phyloP scores from a whole-genome alignment of 1,284 basidiomycete genomes.

The Sporisorium graminicola region DNA sequence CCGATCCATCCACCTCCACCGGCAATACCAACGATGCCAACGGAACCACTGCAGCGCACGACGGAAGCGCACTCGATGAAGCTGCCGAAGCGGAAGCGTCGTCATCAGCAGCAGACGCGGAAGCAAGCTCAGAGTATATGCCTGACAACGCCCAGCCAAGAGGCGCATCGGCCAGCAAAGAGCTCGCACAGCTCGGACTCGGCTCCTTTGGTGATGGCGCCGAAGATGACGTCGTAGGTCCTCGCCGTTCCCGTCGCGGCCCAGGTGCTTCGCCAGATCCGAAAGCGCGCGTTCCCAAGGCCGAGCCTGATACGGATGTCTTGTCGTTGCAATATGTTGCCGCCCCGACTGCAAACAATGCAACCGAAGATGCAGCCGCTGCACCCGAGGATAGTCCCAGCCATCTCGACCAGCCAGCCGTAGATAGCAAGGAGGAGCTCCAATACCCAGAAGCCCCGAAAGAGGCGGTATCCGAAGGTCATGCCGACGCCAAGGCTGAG shows the following conservation, averaged over 20 bases:
- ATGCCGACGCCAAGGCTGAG: slow-evolving; percentile 16
- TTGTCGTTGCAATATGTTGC: slow-evolving; percentile 17
- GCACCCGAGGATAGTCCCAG: neutral
- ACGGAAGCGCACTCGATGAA: neutral
- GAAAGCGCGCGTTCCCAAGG: slow-evolving; percentile 31
- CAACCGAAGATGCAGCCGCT: slow-evolving; percentile 2
- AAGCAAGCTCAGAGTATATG: slow-evolving; percentile 4
- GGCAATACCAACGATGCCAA: neutral
- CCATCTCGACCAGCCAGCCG: neutral
- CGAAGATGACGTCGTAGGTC: slow-evolving; percentile 42
- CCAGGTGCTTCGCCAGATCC: slow-evolving; percentile 47
- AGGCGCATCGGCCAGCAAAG: slow-evolving; percentile 41
- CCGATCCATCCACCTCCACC: slow-evolving; percentile 10
- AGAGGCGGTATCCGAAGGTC: slow-evolving; percentile 20
- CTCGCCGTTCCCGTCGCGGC: slow-evolving; percentile 48
- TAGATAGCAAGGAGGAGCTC: slow-evolving; percentile 1
- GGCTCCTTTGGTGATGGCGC: slow-evolving; percentile 49
- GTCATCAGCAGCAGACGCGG: slow-evolving; percentile 3
- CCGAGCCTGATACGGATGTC: slow-evolving; percentile 25
- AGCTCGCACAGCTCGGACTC: slow-evolving; percentile 55
- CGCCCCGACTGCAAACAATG: neutral
- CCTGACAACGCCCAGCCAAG: slow-evolving; percentile 16
- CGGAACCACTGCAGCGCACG: neutral
- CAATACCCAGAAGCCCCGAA: slow-evolving; percentile 16
- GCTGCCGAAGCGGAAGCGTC: slow-evolving; percentile 2